Base-by-base conservation (phyloP, 768 basidiomycete genomes). In the Fibroporia radiculosa region DNA sequence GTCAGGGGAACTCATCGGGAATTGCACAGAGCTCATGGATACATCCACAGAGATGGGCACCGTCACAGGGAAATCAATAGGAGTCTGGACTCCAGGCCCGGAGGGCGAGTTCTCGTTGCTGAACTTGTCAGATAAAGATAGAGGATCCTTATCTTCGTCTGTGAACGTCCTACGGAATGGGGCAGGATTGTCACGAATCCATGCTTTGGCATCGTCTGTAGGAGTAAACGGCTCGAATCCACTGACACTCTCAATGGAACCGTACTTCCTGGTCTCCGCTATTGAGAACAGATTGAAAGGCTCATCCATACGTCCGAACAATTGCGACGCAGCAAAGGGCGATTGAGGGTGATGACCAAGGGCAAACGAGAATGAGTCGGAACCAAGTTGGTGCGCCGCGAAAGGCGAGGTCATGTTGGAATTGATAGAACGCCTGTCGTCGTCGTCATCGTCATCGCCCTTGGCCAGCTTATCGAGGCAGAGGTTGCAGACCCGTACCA, bases 401-500 rank as follows among this genome's bases (percentile, higher is more conserved):
- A 88, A 85, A 13, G 82, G 78, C 1, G 79, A 75, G 1, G 80
- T 72, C 3, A 73, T 68, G 16, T 80, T 80, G 2, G 91, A 93
- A 23, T 78, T 69, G 44, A 93, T 71, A 4, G 90, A 92, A 40
- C 87, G 80, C 26, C 77, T 77, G 54, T 91, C 88, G 42, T 95
- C 93, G 36, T 96, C 91, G 44, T 95, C 54, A 42, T 93, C 89
- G 42, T 87, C 82, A 42, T 86, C 84, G 5, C 84, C 90, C 50
- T 82, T 88, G 43, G 87, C 84, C 45, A 93, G 77, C 63, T 92
- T 92, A 52, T 88, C 84, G n/a, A 95, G 70, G 62, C 95, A 98
- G 12, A 96, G 69, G 55, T 97, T 97, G 66, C 96, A 99, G 7
- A 96, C 86, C 44, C 96, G 80, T 41, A 99, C 77, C 78, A 88